These are phyloP conservation scores for Penicillium samsonianum DNA, from an alignment of 495 filamentous ascomycete genomes.

Conservation along the genomic window DNA sequence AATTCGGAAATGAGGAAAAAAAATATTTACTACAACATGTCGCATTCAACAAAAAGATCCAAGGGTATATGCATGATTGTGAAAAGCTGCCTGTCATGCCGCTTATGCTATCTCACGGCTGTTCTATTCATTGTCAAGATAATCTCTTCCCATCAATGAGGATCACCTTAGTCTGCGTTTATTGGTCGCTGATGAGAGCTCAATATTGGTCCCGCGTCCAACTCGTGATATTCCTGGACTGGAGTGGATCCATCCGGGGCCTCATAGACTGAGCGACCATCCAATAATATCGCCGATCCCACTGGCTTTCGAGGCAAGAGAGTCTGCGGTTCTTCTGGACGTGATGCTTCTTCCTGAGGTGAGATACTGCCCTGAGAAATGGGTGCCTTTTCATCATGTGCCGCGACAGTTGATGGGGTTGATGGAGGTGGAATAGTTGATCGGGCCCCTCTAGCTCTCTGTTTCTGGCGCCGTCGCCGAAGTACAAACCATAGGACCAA, in stretches of 20 bases:
- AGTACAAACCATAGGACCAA: constrained; percentile 27
- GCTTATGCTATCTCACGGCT: background rate
- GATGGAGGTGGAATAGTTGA: background rate
- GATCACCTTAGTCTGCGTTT: background rate
- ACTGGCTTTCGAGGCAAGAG: constrained; percentile 20
- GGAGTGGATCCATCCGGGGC: constrained; percentile 13
- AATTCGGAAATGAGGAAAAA: background rate
- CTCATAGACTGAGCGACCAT: constrained; percentile 27
- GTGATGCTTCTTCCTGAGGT: background rate
- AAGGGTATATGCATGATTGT: background rate
- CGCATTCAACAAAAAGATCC: background rate
- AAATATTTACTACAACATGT: background rate
- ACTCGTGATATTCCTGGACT: constrained; percentile 20
- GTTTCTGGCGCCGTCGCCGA: constrained; percentile 21
- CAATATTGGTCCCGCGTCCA: constrained; percentile 25
- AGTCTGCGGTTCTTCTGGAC: background rate
- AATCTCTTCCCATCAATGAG: background rate
- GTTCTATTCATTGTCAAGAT: background rate
- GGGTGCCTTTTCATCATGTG: constrained; percentile 3
- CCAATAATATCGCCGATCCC: constrained; percentile 17
- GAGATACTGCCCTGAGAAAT: background rate
- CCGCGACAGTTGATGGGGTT: background rate
- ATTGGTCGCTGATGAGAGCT: constrained; percentile 27
- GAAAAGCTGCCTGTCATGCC: background rate
- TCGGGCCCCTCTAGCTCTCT: background rate